Percentiles rank a stretch among this genome's conserved stretches.
phyloP scores from a whole-genome alignment of 495 filamentous ascomycete species.

The Ascobolus immersus region DNA sequence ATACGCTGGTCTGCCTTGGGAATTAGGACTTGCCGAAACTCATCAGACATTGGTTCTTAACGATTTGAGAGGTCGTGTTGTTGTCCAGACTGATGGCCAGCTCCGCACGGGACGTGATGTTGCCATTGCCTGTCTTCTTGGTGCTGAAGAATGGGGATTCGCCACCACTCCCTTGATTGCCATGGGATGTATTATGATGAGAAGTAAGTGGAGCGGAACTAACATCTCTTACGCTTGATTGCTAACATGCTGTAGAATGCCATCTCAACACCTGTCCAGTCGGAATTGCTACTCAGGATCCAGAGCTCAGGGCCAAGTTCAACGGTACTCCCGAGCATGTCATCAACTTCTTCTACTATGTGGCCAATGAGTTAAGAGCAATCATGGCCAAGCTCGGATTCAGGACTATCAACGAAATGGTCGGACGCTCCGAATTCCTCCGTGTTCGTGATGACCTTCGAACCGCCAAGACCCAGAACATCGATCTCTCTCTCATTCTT shows the following conservation, averaged over 20 bases:
- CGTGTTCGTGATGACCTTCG: slow-evolving; percentile 72
- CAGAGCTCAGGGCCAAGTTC: slow-evolving; percentile 86
- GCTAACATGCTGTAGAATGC: slow-evolving; percentile 15
- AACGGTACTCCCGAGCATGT: slow-evolving; percentile 85
- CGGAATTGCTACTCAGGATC: slow-evolving; percentile 91
- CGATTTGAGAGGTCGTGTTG: slow-evolving; percentile 83
- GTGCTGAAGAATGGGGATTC: slow-evolving; percentile 95
- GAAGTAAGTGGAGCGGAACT: slow-evolving; percentile 20
- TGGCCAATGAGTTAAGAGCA: slow-evolving; percentile 88
- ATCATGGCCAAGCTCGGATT: slow-evolving; percentile 96
- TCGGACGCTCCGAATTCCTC: slow-evolving; percentile 73
- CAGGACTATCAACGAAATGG: slow-evolving; percentile 94
- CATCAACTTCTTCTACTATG: slow-evolving; percentile 99
- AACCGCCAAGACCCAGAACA: slow-evolving; percentile 70
- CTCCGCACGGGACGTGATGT: slow-evolving; percentile 84
- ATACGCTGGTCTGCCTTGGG: slow-evolving; percentile 95
- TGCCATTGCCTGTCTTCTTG: slow-evolving; percentile 84
- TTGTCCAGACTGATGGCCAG: slow-evolving; percentile 96
- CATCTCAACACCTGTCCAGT: slow-evolving; percentile 74
- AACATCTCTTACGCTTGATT: slow-evolving; percentile 2
- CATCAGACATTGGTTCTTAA: slow-evolving; percentile 98
- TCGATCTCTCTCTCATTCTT: slow-evolving; percentile 84
- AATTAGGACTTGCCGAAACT: slow-evolving; percentile 90
- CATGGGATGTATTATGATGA: slow-evolving; percentile 95
- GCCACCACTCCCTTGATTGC: slow-evolving; percentile 94